Conservation (phyloP, 768 basidiomycete species). For the Boletus sensibilis region DNA sequence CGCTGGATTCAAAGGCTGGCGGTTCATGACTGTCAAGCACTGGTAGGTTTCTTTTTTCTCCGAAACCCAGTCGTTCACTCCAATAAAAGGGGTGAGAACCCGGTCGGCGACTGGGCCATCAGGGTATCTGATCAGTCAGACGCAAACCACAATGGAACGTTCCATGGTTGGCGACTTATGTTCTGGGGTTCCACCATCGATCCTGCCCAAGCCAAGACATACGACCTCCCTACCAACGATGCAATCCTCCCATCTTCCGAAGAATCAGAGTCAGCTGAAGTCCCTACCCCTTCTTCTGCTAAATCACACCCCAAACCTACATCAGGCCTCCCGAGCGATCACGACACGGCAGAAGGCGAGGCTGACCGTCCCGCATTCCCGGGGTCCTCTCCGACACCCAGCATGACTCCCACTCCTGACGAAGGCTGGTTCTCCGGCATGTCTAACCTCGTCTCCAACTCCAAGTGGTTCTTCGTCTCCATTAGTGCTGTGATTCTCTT, state of each 20-base stretch:
- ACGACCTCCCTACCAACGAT: conserved; percentile 55
- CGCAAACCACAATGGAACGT: conserved; percentile 55
- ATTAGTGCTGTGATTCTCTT: conserved; percentile 78
- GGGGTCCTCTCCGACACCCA: conserved; percentile 33
- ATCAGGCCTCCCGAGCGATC: conserved; percentile 81
- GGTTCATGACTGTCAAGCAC: conserved; percentile 98
- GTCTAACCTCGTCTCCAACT: conserved; percentile 65
- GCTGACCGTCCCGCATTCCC: conserved; percentile 73
- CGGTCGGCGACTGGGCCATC: conserved; percentile 88
- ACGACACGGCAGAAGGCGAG: conserved; percentile 77
- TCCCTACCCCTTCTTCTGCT: conserved; percentile 44
- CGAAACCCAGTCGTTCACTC: conserved; percentile 14
- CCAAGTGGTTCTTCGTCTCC: conserved; percentile 90
- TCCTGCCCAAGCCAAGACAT: conserved; percentile 59
- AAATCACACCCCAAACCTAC: conserved; percentile 84
- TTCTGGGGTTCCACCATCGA: conserved; percentile 91
- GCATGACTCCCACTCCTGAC: conserved; percentile 61
- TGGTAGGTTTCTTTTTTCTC: conserved; percentile 53
- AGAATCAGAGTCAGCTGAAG: conserved; percentile 40
- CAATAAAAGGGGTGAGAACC: conserved; percentile 80
- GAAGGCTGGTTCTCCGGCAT: conserved; percentile 85
- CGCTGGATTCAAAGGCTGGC: conserved; percentile 89
- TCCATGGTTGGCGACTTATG: conserved; percentile 90
- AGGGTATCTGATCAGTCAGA: conserved; percentile 77
- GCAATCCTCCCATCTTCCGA: conserved; percentile 48